Percentiles rank a stretch among this genome's conserved stretches.
Evolutionary conservation across 225 moss, liverwort and hornwort genomes (phyloP).

Genomic region (Marchantia polymorpha): DNA sequence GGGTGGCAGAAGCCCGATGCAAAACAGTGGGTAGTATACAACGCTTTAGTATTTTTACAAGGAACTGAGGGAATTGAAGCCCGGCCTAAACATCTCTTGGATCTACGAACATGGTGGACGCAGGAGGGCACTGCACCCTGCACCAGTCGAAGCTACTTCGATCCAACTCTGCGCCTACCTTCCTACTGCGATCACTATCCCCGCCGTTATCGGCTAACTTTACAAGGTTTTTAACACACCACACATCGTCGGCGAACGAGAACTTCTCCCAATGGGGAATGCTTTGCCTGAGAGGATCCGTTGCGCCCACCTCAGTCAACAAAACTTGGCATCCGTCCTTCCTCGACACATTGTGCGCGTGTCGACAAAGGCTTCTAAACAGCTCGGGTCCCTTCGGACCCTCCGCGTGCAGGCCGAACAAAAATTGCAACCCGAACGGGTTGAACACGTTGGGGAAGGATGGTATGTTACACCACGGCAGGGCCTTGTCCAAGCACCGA

Average conservation of each 20-base stretch:
- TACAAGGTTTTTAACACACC: conserved; percentile 74
- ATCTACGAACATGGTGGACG: conserved; percentile 81
- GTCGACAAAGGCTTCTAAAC: conserved; percentile 73
- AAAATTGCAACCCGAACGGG: conserved; percentile 90
- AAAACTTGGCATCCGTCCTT: conserved; percentile 72
- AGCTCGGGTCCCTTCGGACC: conserved; percentile 54
- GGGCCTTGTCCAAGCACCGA: conserved; percentile 62
- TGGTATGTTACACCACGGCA: conserved; percentile 80
- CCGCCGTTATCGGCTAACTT: not conserved
- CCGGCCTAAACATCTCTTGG: conserved; percentile 78
- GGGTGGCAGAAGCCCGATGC: not conserved
- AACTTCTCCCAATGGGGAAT: conserved; percentile 88
- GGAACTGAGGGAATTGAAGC: not conserved
- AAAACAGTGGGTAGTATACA: not conserved
- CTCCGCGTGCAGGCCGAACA: conserved; percentile 78
- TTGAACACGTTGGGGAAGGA: conserved; percentile 85
- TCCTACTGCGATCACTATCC: not conserved
- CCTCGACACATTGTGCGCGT: conserved; percentile 80
- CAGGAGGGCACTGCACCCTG: conserved; percentile 45
- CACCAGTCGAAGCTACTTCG: conserved; percentile 57
- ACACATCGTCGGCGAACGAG: conserved; percentile 78
- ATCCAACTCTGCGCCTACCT: not conserved
- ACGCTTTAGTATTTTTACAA: not conserved
- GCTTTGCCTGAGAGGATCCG: conserved; percentile 56
- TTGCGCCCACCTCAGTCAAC: conserved; percentile 69